These are phyloP conservation scores for Lagenaria siceraria DNA, from an alignment of 306 rosid genomes.

Conservation along the genomic window DNA sequence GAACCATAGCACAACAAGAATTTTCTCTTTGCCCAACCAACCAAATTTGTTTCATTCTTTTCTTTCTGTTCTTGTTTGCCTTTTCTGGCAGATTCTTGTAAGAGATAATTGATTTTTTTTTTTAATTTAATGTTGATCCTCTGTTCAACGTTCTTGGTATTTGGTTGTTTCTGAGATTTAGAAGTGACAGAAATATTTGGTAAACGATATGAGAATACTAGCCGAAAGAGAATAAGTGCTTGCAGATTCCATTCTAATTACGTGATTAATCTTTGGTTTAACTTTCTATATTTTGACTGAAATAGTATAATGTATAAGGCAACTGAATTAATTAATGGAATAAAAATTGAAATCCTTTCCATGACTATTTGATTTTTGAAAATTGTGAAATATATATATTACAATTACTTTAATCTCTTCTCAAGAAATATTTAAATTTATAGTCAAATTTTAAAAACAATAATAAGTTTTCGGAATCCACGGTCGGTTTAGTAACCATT, in stretches of 20 bases:
- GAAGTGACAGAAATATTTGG: too few species aligned
- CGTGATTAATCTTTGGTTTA: not conserved
- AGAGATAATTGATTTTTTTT: not conserved
- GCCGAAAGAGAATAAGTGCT: not conserved
- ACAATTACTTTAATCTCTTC: too few species aligned
- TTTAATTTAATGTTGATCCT: not conserved
- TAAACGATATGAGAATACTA: not conserved
- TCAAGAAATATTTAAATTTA: too few species aligned
- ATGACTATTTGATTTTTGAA: too few species aligned
- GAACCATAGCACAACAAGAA: not conserved
- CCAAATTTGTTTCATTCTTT: not conserved
- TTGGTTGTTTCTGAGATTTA: not conserved
- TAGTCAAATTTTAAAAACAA: too few species aligned
- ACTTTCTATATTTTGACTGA: not conserved
- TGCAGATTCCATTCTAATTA: not conserved
- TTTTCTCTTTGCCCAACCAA: not conserved
- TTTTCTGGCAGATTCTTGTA: constrained; percentile 1
- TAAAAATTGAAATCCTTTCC: too few species aligned
- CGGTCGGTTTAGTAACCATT: too few species aligned
- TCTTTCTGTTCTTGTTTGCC: not conserved
- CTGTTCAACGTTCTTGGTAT: not conserved
- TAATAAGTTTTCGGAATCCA: too few species aligned
- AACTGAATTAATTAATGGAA: too few species aligned
- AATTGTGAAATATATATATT: too few species aligned
- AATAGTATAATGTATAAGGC: not conserved